Percentiles rank a stretch among this genome's conserved stretches.
Evolutionary conservation across 1,139 yeast species (phyloP).

Genomic region (Taphrina wiesneri): DNA sequence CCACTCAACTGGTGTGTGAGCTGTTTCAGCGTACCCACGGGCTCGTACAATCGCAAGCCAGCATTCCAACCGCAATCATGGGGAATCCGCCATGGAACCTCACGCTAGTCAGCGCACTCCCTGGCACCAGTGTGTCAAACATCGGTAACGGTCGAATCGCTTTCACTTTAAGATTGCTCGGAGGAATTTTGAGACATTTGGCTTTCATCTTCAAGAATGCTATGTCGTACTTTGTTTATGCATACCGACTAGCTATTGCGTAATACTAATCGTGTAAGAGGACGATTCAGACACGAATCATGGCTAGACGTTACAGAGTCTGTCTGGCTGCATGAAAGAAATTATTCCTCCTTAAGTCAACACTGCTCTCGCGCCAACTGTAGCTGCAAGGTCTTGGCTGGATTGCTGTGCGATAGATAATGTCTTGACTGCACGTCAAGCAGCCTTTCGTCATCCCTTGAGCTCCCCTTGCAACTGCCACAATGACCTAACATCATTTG

Average conservation of each 20-base stretch:
- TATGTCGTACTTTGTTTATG: neutral
- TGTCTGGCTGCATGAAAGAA: neutral
- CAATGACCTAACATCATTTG: neutral
- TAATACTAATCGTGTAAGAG: neutral
- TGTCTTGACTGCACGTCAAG: neutral
- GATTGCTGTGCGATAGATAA: neutral
- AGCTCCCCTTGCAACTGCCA: neutral
- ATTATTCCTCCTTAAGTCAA: no score
- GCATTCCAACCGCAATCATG: neutral
- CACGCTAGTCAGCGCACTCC: no score
- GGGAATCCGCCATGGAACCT: neutral
- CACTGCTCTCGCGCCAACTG: no score
- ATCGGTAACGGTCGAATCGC: neutral
- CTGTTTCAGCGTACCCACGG: no score
- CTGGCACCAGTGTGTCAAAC: neutral
- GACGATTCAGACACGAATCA: neutral
- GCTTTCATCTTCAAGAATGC: neutral
- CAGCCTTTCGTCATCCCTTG: neutral
- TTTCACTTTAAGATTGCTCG: neutral
- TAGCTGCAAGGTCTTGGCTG: neutral
- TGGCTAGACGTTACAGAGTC: no score
- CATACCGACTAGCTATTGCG: neutral
- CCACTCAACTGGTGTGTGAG: no score
- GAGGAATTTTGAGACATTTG: neutral
- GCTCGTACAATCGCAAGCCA: no score